Evolutionary conservation across 2,329 filamentous ascomycete species (phyloP).

Genomic region (Scleromitrula shiraiana): DNA sequence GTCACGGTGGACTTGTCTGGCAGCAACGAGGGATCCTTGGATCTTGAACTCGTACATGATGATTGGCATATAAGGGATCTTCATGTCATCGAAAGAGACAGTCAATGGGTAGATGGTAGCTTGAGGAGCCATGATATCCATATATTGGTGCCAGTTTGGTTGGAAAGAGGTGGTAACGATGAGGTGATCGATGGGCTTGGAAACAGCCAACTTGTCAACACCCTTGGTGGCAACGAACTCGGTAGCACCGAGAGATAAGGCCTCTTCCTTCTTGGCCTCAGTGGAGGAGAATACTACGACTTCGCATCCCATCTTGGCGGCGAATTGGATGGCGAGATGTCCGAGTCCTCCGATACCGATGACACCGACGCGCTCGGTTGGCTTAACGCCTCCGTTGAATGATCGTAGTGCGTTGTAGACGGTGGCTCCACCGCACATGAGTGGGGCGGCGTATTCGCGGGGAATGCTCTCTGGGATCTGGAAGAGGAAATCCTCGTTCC

Average conservation of each 20-base stretch:
- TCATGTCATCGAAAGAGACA: conserved; percentile 42
- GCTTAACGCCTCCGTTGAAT: conserved; percentile 29
- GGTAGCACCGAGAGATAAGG: conserved; percentile 47
- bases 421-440: conserved; percentile 41
- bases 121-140: conserved; percentile 49
- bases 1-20: conserved; percentile 41
- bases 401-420: conserved; percentile 31
- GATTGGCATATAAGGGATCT: conserved; percentile 26
- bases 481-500: conserved; percentile 34
- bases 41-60: conserved; percentile 23
- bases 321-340: conserved; percentile 56
- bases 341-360: conserved; percentile 55
- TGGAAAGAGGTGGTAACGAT: conserved; percentile 26
- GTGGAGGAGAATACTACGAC: conserved; percentile 51
- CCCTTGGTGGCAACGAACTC: conserved; percentile 51
- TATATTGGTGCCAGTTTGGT: conserved; percentile 56
- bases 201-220: conserved; percentile 25
- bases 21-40: conserved; percentile 25
- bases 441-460: conserved; percentile 35
- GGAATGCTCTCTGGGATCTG: conserved; percentile 33
- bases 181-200: conserved; percentile 24
- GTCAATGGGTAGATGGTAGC: conserved; percentile 60
- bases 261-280: conserved; percentile 57
- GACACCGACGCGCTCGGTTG: conserved; percentile 29
- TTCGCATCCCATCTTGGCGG: conserved; percentile 52